Base-by-base conservation (phyloP, 805 yeast genomes). In the Saccharomycopsis sp. region DNA sequence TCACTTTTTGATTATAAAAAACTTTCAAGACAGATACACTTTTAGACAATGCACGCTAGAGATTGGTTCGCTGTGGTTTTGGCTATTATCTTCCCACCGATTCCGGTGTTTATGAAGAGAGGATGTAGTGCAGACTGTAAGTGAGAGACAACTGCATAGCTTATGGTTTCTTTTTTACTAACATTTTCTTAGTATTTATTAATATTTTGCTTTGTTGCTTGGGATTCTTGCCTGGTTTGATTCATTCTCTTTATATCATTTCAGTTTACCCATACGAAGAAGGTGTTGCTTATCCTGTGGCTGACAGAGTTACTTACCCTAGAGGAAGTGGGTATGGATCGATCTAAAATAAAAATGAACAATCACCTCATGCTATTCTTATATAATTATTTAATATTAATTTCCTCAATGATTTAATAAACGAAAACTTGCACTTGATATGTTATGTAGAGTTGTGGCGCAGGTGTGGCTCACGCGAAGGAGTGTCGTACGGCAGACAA, bases 81-180 rank as follows among this genome's bases (percentile, higher is more conserved):
- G 43, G 85, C 86, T 1, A 68, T 82, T 45, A 75, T 83, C 57
- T 55, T 81, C 7, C 90, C 90, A 8, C 87, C 87, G 5, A 64
- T 82, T 31, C 83, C 88, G 6, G 89, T 83, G 20, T 70, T 77
- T 40, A 58, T 81, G 51, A 83, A 83, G 60, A 65, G 85, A 54
- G 89, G 89, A 1, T 68, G 70, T 44, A 72, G 81, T 3, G 72
- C 76, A 29, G 85, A 78, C 55, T 75, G 67, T 63, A 50, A 51
- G 67, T 62, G 26, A 38, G 24, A 4, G 11, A 14, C 11, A 21
- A 24, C 7, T 8, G n/a, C 11, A 17, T 9, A 8, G 37, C n/a
- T 29, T 31, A 21, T 27, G 17, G 6, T 11, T 26, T 31, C 33
- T 13, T 17, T 40, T 34, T 3, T 24, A 26, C 33, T 28, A 13